Conservation (phyloP, 208 protist species). For the Phytomonas francai region DNA sequence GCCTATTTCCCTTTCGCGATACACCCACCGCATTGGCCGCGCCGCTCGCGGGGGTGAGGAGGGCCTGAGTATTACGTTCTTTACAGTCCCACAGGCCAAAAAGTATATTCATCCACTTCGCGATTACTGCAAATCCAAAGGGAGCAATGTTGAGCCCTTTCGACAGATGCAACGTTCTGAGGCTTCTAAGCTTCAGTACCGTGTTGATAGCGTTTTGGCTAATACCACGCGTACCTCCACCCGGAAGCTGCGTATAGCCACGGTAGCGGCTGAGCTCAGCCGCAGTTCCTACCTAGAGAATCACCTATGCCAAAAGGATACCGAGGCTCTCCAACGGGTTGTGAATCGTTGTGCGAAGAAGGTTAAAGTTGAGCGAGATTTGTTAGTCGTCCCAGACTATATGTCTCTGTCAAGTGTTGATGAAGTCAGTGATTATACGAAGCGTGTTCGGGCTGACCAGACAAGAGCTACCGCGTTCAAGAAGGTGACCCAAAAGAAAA, state of each 20-base stretch:
- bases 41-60: constrained; percentile 83
- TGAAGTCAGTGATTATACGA: constrained; percentile 51
- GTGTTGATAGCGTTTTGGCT: constrained; percentile 71
- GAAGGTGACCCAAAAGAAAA: constrained; percentile 23
- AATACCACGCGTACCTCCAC: constrained; percentile 72
- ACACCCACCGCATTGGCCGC: constrained; percentile 95
- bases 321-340: constrained; percentile 75
- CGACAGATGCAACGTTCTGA: constrained; percentile 68
- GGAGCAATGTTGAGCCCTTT: constrained; percentile 50
- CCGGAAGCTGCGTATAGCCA: constrained; percentile 71
- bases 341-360: constrained; percentile 65
- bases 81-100: constrained; percentile 63
- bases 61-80: constrained; percentile 87
- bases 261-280: constrained; percentile 77
- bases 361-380: constrained; percentile 77
- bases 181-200: constrained; percentile 79
- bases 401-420: constrained; percentile 72
- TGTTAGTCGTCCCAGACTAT: constrained; percentile 87
- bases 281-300: constrained; percentile 87
- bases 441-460: constrained; percentile 60
- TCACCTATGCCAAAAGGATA: constrained; percentile 87
- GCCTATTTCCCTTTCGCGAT: constrained; percentile 76
- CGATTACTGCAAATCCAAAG: constrained; percentile 41
- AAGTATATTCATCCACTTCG: constrained; percentile 46
- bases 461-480: constrained; percentile 30